These are phyloP conservation scores for Naganishia vaughanmartiniae DNA, from an alignment of 768 basidiomycete species.

Conservation along the genomic window DNA sequence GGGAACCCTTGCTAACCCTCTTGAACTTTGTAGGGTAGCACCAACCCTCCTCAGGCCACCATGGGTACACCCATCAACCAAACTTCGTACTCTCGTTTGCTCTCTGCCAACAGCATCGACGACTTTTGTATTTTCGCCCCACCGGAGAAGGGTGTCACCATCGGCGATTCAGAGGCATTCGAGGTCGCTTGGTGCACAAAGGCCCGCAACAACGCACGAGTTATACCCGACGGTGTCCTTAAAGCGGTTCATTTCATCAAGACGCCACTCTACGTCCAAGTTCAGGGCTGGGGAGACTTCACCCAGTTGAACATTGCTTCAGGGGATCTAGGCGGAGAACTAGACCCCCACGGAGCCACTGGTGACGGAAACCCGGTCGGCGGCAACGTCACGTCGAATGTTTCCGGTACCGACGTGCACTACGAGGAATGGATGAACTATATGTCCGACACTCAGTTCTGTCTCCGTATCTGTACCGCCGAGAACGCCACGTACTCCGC, in stretches of 20 bases:
- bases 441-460: conserved; percentile 56
- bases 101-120: conserved; percentile 50
- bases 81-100: conserved; percentile 47
- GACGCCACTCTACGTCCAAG: conserved; percentile 56
- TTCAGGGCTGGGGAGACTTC: conserved; percentile 57
- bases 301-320: conserved; percentile 54
- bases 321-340: conserved; percentile 43
- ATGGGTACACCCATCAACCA: conserved; percentile 50
- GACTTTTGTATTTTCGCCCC: conserved; percentile 40
- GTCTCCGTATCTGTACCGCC: conserved; percentile 57
- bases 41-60: conserved; percentile 47
- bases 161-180: conserved; percentile 33
- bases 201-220: conserved; percentile 54
- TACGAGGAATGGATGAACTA: conserved; percentile 58
- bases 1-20: neutral
- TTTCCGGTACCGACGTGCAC: conserved; percentile 48
- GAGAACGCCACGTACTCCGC: conserved; percentile 52
- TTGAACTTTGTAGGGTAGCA: conserved; percentile 32
- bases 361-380: conserved; percentile 53
- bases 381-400: conserved; percentile 53
- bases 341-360: conserved; percentile 42
- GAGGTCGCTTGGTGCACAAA: conserved; percentile 54
- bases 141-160: conserved; percentile 14
- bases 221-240: conserved; percentile 55
- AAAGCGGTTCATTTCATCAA: conserved; percentile 57